phyloP scores from a whole-genome alignment of 768 basidiomycete genomes.

The Kwoniella sp. region DNA sequence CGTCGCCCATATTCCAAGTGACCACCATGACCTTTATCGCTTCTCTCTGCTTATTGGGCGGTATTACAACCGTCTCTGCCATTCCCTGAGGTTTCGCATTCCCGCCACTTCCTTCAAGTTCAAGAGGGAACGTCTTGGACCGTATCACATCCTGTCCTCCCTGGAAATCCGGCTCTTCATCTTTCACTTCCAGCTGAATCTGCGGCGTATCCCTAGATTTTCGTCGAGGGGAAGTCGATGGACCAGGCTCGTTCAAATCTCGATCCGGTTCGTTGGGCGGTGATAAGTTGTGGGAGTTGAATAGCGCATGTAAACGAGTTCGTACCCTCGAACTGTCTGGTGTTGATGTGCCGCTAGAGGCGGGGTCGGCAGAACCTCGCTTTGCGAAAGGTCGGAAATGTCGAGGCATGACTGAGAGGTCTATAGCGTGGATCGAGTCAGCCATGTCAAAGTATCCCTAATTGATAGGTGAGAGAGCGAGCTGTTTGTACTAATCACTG shows the following conservation, averaged over 20 bases:
- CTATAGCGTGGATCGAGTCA: background rate
- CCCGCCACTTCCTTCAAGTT: background rate
- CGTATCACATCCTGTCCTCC: conserved; percentile 1
- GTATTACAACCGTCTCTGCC: conserved; percentile 9
- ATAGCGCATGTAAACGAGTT: conserved; percentile 2
- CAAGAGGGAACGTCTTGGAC: conserved; percentile 5
- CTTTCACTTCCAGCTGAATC: background rate
- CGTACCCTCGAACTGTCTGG: conserved; percentile 3
- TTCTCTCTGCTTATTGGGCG: conserved; percentile 30
- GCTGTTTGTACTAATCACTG: background rate
- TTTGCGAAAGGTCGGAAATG: background rate
- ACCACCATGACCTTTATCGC: conserved; percentile 52
- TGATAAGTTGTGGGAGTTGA: background rate
- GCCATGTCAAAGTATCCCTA: background rate
- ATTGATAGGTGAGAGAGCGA: too few relatives aligned
- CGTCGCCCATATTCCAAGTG: conserved; percentile 56
- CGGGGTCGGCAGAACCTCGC: background rate
- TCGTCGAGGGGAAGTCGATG: conserved; percentile 1
- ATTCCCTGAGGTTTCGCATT: background rate
- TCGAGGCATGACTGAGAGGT: background rate
- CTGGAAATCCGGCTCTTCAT: background rate
- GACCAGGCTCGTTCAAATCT: background rate
- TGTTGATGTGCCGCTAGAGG: background rate
- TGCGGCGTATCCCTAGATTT: background rate
- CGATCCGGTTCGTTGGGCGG: background rate